A percentile compares a stretch with the other conserved stretches of the same genome.
These are phyloP conservation scores for Kurtzmaniella natalensis DNA, from an alignment of 1,139 yeast genomes.

Conservation along the genomic window DNA sequence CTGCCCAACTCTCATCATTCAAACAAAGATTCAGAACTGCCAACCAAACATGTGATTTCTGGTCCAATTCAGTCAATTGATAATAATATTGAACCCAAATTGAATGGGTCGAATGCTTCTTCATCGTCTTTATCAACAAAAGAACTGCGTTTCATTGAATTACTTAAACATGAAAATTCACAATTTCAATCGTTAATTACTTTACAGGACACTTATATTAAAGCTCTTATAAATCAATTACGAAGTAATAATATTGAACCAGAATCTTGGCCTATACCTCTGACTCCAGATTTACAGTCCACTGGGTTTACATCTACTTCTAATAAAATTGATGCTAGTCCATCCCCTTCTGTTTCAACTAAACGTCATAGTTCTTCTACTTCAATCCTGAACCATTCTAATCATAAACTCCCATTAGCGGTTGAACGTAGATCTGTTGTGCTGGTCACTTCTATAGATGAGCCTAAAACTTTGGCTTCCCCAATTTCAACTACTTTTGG, in stretches of 20 bases:
- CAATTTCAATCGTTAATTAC: conserved; percentile 21
- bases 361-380: too few relatives aligned
- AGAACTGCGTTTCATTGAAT: conserved; percentile 23
- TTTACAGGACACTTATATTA: conserved; percentile 12
- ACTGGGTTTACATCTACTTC: neutral
- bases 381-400: too few relatives aligned
- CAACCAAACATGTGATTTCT: neutral
- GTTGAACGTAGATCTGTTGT: neutral
- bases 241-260: conserved; percentile 7
- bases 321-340: neutral
- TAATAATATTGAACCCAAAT: too few relatives aligned
- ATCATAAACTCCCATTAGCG: neutral
- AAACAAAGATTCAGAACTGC: neutral
- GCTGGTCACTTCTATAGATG: neutral
- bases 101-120: too few relatives aligned
- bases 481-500: neutral
- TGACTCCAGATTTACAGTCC: neutral
- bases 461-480: neutral
- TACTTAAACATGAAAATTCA: conserved; percentile 32
- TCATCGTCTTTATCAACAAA: neutral
- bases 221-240: conserved; percentile 15
- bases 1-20: neutral
- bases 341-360: neutral
- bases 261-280: conserved; percentile 2
- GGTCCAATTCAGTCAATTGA: neutral